phyloP scores from a whole-genome alignment of 768 basidiomycete genomes.

The Mycena vitilis region DNA sequence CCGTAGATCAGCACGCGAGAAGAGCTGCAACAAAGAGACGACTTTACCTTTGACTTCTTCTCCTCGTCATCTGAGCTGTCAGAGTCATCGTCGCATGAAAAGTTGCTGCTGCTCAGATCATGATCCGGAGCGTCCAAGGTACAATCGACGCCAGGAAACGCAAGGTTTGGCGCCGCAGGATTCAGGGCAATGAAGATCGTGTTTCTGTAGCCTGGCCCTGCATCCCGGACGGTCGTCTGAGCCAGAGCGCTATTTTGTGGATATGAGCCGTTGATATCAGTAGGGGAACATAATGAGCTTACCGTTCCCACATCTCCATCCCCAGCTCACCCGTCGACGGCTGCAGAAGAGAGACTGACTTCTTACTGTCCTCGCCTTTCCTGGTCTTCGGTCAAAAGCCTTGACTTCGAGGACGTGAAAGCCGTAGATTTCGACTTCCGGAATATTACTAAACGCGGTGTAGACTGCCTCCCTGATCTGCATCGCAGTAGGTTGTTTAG shows the following conservation, averaged over 20 bases:
- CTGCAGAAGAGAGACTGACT: neutral
- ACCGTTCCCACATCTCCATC: conserved; percentile 5
- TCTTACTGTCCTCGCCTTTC: neutral
- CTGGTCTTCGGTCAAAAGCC: neutral
- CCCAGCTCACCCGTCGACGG: neutral
- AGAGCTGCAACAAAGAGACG: too few relatives aligned
- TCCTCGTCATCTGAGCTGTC: too few relatives aligned
- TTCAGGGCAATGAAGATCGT: conserved; percentile 3
- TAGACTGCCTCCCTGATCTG: too few relatives aligned
- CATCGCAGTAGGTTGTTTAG: too few relatives aligned
- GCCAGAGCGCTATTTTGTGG: neutral
- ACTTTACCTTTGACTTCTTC: too few relatives aligned
- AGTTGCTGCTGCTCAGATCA: too few relatives aligned
- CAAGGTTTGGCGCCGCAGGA: neutral
- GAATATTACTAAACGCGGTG: too few relatives aligned
- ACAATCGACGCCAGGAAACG: neutral
- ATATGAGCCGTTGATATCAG: too few relatives aligned
- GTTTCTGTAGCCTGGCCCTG: neutral
- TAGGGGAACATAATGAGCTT: neutral
- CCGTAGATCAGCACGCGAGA: too few relatives aligned
- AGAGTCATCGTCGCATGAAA: too few relatives aligned
- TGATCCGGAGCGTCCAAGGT: neutral
- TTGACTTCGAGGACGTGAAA: neutral
- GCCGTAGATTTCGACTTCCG: neutral
- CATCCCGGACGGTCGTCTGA: neutral